Evolutionary conservation across 441 rosid species (phyloP).

Genomic region (Arabidopsis hybrid): DNA sequence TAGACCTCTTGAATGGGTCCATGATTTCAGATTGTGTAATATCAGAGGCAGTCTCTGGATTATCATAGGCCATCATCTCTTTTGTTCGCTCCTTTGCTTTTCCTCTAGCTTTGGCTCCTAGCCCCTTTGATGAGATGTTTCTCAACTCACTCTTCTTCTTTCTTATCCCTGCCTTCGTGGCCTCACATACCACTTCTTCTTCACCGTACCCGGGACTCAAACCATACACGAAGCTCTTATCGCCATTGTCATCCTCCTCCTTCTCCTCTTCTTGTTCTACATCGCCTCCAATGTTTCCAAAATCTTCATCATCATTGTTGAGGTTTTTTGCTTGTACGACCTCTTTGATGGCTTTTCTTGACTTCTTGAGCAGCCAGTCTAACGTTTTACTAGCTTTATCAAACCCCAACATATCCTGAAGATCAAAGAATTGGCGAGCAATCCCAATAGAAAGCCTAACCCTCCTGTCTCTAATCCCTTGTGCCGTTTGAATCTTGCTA

Average conservation of each 20-base stretch:
- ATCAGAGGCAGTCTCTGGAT: constrained; percentile 41
- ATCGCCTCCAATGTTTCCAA: constrained; percentile 7
- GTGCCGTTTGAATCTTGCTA: constrained; percentile 80
- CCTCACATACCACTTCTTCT: constrained; percentile 22
- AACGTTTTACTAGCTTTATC: constrained; percentile 83
- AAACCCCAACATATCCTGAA: constrained; percentile 83
- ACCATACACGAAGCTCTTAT: constrained; percentile 40
- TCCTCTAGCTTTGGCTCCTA: constrained; percentile 63
- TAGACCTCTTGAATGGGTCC: constrained; percentile 41
- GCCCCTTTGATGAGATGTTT: constrained; percentile 45
- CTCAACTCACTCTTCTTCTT: constrained; percentile 41
- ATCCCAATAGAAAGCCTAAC: constrained; percentile 76
- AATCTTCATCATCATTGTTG: constrained; percentile 24
- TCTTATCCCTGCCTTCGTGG: constrained; percentile 40
- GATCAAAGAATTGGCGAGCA: constrained; percentile 77
- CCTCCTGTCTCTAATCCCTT: constrained; percentile 81
- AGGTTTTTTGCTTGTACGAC: neutral
- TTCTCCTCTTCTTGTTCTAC: constrained; percentile 24
- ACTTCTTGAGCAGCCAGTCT: constrained; percentile 70
- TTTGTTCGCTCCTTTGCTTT: constrained; percentile 62
- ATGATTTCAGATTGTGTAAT: constrained; percentile 41
- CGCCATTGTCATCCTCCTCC: constrained; percentile 34
- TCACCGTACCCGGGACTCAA: constrained; percentile 18
- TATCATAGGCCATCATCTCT: constrained; percentile 46
- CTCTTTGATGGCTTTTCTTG: too few relatives aligned